Evolutionary conservation across 768 basidiomycete genomes (phyloP), one percentile per base, ranked within the genome.

Genomic region (Kwoniella botswanensis): DNA sequence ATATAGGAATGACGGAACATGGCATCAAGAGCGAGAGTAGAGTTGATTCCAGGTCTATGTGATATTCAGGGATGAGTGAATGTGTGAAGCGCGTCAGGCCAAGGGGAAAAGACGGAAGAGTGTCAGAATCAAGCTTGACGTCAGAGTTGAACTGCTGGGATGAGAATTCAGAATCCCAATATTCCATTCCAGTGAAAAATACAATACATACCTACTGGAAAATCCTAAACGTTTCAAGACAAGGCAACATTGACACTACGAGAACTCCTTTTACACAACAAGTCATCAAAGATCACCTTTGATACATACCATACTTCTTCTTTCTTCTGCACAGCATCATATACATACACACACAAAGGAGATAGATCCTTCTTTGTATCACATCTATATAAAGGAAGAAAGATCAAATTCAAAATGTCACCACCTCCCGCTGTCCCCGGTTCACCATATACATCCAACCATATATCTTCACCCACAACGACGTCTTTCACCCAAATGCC

Each of bases 391-490:
- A 61, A 61, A 7, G 22, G 42, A 43, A 9, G 15, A n/a, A 43
- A 9, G 15, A n/a, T 0, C 11, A 44, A 1, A 35, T 7, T 7
- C 52, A 24, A 61, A 61, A 68, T 68, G 67, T 68, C 68, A 21
- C 68, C 68, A 63, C 68, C 68, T 57, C 41, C 66, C 17, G 68
- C 44, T 43, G 68, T 68, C 1, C 72, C 72, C 41, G 68, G 53
- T 42, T 73, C 72, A 41, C 72, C 72, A 55, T 73, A 69, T 52
- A 71, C 68, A 2, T 65, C 42, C 29, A 60, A 62, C 21, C 52
- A 63, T 44, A 66, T 58, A 46, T 63, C 74, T 21, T 70, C 74
- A 53, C 61, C 66, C 60, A 65, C 63, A 13, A 29, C 52, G 5
- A n/a, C 54, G 9, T 58, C 71, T 10, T 57, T 64, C n/a, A 55